A percentile compares a stretch with the other conserved stretches of the same genome.
These are phyloP conservation scores for Hordeum vulgare DNA, from an alignment of 176 grass and related monocot genomes.

Conservation along the genomic window DNA sequence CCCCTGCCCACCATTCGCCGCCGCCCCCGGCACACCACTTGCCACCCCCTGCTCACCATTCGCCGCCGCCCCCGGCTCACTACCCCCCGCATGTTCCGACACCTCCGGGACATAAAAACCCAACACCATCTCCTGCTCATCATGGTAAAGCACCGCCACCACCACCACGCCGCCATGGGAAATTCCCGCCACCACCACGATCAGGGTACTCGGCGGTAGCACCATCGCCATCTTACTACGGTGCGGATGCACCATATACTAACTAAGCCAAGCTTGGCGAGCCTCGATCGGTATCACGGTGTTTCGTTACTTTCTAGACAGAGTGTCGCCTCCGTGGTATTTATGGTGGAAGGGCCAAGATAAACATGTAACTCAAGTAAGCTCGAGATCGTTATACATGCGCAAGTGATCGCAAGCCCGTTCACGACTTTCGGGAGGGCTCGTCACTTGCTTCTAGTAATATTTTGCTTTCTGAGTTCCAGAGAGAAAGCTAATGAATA, in stretches of 20 bases:
- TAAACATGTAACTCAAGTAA: not conserved
- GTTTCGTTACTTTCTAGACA: not conserved
- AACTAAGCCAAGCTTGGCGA: not conserved
- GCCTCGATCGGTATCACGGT: not conserved
- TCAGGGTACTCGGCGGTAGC: not conserved
- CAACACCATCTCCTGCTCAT: not conserved
- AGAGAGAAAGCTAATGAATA: conserved; percentile 2
- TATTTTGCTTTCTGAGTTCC: not conserved
- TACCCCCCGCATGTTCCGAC: not conserved
- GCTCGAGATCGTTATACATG: not conserved
- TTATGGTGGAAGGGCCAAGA: not conserved
- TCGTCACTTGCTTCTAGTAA: not conserved
- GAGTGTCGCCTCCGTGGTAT: not conserved
- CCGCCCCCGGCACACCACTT: not conserved
- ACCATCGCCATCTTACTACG: not conserved
- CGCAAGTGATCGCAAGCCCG: conserved; percentile 1
- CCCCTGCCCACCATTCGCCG: not conserved
- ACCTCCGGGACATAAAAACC: not conserved
- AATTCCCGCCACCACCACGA: not conserved
- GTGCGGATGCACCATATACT: not conserved
- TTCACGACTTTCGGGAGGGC: not conserved
- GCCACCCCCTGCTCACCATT: not conserved
- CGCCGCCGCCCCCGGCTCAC: not conserved
- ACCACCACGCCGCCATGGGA: not conserved
- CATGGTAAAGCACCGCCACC: not conserved